Evolutionary conservation across 805 yeast genomes (phyloP), one percentile per base, ranked within the genome.

Genomic region (Lachancea sp.): DNA sequence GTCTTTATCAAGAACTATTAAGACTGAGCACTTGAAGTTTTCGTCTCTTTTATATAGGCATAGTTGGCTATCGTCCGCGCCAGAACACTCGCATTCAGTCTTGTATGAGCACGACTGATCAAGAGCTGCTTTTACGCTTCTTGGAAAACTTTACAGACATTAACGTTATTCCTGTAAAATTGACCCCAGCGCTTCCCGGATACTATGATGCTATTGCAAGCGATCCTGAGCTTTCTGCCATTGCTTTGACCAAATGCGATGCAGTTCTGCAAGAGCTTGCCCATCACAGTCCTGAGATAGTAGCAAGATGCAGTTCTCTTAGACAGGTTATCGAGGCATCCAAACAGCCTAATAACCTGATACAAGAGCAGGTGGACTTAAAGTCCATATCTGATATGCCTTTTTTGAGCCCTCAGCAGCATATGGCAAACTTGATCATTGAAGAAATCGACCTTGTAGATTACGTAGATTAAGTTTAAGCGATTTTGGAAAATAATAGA

Each of bases 351-450:
- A 15, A 6, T 13, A 43, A 43, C 18, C 35, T 61, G 32, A 50
- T 54, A 2, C 29, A 59, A 15, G 66, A 60, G 44, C 62, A 60
- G 45, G 57, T 60, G 4, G 60, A 61, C 39, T 56, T 60, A 1
- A 48, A 52, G 6, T 54, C 49, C 17, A n/a, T 29, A 4, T 15
- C 33, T 7, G 42, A 38, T 22, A 16, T 32, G 27, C 46, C 42
- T 2, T 53, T 41, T 41, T 30, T 49, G 3, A 38, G 48, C 12
- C 35, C 16, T n/a, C 35, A 22, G 27, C 41, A 33, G 33, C 42
- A 35, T 17, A 40, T 36, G 36, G 41, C 43, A 6, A 46, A 46
- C 39, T 37, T 46, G 36, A 46, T 46, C 27, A 36, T 43, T 32
- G 46, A 45, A 39, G 46, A 38, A n/a, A 42, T 45, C 27, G 46